A percentile compares a stretch with the other conserved stretches of the same genome.
phyloP scores from a whole-genome alignment of 2,329 filamentous ascomycete genomes.

The Xylariaceae sp. region DNA sequence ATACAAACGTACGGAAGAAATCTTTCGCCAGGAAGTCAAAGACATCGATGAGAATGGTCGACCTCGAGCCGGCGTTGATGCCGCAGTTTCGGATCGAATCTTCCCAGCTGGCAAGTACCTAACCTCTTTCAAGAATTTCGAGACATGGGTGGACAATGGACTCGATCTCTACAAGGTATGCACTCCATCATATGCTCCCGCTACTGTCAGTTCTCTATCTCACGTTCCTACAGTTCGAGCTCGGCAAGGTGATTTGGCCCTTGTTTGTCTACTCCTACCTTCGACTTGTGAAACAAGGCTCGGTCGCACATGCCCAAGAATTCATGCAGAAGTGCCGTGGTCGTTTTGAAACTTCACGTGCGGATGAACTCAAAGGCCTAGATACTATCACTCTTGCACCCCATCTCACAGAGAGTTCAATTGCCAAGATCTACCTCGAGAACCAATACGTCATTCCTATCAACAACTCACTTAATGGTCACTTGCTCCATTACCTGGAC shows the following conservation, averaged over 20 bases:
- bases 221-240: conserved; percentile 62
- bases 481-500: conserved; percentile 84
- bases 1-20: conserved; percentile 87
- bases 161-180: conserved; percentile 87
- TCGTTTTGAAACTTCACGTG: conserved; percentile 72
- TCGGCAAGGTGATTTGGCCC: conserved; percentile 86
- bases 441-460: conserved; percentile 89
- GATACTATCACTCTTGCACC: conserved; percentile 69
- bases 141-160: conserved; percentile 84
- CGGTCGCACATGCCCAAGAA: conserved; percentile 64
- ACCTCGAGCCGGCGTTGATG: conserved; percentile 64
- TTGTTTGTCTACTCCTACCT: conserved; percentile 92
- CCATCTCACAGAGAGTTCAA: conserved; percentile 71
- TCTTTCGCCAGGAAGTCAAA: conserved; percentile 85
- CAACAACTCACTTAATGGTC: conserved; percentile 78
- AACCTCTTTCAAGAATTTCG: conserved; percentile 69
- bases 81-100: conserved; percentile 53
- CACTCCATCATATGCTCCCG: not conserved
- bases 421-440: conserved; percentile 75
- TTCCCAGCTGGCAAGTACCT: conserved; percentile 61
- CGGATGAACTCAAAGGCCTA: conserved; percentile 75
- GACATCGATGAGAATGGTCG: conserved; percentile 77
- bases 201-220: not conserved
- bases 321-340: conserved; percentile 67
- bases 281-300: conserved; percentile 69